Percentiles rank a stretch among this genome's conserved stretches.
These are phyloP conservation scores for Plectosphaerella plurivora DNA, from an alignment of 2,329 filamentous ascomycete genomes.

Conservation along the genomic window DNA sequence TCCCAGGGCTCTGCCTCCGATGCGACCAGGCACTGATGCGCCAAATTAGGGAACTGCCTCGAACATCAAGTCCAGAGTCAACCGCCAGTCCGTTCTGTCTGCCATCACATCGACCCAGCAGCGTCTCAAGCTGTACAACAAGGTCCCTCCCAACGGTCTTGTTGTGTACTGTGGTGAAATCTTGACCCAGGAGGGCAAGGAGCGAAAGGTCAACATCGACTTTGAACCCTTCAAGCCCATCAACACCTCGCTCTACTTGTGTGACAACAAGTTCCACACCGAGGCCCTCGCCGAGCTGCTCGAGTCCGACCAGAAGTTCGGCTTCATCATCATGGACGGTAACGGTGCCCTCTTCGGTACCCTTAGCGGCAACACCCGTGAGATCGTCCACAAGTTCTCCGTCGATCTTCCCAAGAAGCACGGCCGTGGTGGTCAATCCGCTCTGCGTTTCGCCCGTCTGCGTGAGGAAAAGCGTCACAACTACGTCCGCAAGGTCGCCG, in stretches of 20 bases:
- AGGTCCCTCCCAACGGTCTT: conserved; percentile 94
- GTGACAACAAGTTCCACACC: conserved; percentile 99
- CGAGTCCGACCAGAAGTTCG: conserved; percentile 98
- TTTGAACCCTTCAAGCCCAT: conserved; percentile 99
- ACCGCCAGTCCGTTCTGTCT: conserved; percentile 94
- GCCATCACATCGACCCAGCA: conserved; percentile 99
- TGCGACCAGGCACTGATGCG: conserved; percentile 18
- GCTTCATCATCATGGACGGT: conserved; percentile 99
- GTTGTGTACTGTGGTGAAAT: conserved; percentile 99
- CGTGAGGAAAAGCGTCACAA: conserved; percentile 99
- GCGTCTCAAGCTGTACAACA: conserved; percentile 97
- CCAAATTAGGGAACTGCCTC: conserved; percentile 78
- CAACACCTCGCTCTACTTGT: conserved; percentile 98
- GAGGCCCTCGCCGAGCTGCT: conserved; percentile 95
- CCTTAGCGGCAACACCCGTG: conserved; percentile 92
- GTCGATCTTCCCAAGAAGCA: conserved; percentile 99
- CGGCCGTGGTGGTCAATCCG: conserved; percentile 99
- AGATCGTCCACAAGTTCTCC: conserved; percentile 95
- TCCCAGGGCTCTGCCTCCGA: background rate
- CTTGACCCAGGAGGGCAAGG: conserved; percentile 95
- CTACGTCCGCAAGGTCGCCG: conserved; percentile 98
- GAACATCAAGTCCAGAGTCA: conserved; percentile 99
- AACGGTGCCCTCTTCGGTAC: conserved; percentile 98
- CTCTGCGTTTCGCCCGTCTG: conserved; percentile 97
- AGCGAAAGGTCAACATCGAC: conserved; percentile 99